These are phyloP conservation scores for Shiraia sp. DNA, from an alignment of 2,329 filamentous ascomycete genomes.

Conservation along the genomic window DNA sequence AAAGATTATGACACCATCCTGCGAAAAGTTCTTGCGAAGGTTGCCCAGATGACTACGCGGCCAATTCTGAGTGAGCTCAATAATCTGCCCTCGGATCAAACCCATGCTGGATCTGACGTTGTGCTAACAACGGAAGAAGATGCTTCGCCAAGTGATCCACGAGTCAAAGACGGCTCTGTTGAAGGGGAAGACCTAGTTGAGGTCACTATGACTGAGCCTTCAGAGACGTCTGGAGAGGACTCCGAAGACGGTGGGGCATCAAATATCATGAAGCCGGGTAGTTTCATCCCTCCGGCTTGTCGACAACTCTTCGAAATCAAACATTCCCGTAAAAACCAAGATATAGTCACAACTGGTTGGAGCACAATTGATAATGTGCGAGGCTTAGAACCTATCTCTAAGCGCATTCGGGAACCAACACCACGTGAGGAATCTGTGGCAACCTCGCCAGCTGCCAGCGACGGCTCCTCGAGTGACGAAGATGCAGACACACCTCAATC, in stretches of 20 bases:
- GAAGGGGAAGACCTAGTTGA: conserved; percentile 91
- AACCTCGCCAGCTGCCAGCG: conserved; percentile 31
- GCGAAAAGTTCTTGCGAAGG: conserved; percentile 76
- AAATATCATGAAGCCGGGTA: conserved; percentile 56
- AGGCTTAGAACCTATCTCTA: conserved; percentile 59
- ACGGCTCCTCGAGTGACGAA: conserved; percentile 40
- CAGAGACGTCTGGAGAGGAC: conserved; percentile 37
- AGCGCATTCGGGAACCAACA: conserved; percentile 46
- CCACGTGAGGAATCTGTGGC: conserved; percentile 41
- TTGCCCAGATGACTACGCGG: conserved; percentile 76
- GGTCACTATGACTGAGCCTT: conserved; percentile 76
- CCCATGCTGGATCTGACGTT: conserved; percentile 66
- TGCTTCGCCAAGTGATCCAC: conserved; percentile 69
- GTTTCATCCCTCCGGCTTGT: conserved; percentile 68
- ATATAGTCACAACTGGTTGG: conserved; percentile 72
- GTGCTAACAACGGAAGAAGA: conserved; percentile 66
- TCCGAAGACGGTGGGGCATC: conserved; percentile 23
- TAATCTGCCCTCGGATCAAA: conserved; percentile 56
- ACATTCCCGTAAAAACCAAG: conserved; percentile 60
- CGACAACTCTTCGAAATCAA: conserved; percentile 71
- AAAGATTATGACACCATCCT: conserved; percentile 71
- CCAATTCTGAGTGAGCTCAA: conserved; percentile 61
- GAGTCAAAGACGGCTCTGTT: conserved; percentile 76
- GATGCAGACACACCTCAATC: conserved; percentile 35
- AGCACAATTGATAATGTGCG: conserved; percentile 63